Conservation (phyloP, 2,329 filamentous ascomycete species). For the Microascus cirrosus region DNA sequence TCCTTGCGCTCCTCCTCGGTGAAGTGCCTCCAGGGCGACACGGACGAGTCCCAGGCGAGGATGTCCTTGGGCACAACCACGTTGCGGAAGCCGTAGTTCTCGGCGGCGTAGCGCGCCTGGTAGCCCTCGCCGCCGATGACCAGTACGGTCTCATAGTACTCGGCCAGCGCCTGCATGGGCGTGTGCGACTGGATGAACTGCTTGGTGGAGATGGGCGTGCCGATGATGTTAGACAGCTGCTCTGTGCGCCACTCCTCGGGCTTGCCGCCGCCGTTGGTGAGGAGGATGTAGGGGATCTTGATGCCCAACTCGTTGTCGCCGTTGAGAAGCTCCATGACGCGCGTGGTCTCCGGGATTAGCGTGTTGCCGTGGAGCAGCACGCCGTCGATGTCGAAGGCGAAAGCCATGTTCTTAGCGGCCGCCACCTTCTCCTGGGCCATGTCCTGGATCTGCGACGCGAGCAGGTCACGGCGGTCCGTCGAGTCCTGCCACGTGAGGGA, state of each 20-base stretch:
- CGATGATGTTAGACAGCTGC: constrained; percentile 49
- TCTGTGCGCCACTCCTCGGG: constrained; percentile 81
- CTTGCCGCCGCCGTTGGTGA: constrained; percentile 96
- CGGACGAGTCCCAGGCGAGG: constrained; percentile 56
- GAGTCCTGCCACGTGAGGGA: constrained; percentile 19
- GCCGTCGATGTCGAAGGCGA: constrained; percentile 85
- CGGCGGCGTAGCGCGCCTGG: constrained; percentile 15
- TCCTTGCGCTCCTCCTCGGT: constrained; percentile 48
- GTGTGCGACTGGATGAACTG: constrained; percentile 68
- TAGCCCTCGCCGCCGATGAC: constrained; percentile 68
- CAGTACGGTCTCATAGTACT: constrained; percentile 50
- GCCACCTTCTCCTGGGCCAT: constrained; percentile 53
- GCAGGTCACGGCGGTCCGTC: constrained; percentile 47
- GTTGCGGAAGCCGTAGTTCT: constrained; percentile 59
- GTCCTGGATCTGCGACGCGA: constrained; percentile 60
- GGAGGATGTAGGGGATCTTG: constrained; percentile 85
- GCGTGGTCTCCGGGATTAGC: constrained; percentile 66
- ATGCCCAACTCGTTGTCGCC: constrained; percentile 61
- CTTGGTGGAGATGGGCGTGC: constrained; percentile 33
- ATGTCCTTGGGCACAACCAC: constrained; percentile 84
- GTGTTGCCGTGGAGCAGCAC: constrained; percentile 79
- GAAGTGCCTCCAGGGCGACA: constrained; percentile 75
- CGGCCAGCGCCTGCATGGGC: constrained; percentile 50
- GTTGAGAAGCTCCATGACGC: constrained; percentile 64
- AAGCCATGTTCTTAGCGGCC: constrained; percentile 63